Evolutionary conservation across 352 stramenopile genomes (phyloP).

Genomic region (Pythium dissimile): DNA sequence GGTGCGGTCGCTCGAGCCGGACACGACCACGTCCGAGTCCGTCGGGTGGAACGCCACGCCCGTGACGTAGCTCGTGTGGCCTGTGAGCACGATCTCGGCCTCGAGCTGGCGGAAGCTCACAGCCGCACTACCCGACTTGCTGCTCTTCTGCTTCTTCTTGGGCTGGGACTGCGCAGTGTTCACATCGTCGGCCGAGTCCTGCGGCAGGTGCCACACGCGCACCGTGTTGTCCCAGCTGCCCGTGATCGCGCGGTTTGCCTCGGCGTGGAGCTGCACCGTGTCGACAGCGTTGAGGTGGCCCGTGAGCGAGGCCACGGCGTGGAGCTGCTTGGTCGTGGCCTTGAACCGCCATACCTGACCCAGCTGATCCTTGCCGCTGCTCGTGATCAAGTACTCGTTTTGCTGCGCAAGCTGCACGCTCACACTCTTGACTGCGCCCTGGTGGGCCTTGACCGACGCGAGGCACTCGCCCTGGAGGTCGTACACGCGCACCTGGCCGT

Average conservation of each 20-base stretch:
- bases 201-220: constrained; percentile 52
- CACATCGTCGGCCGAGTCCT: constrained; percentile 11
- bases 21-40: constrained; percentile 52
- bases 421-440: constrained; percentile 73
- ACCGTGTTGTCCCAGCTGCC: constrained; percentile 87
- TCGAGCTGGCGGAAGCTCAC: constrained; percentile 71
- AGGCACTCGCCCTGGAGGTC: constrained; percentile 44
- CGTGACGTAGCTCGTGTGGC: constrained; percentile 77
- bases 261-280: constrained; percentile 35
- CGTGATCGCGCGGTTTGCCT: constrained; percentile 45
- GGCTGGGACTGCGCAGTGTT: constrained; percentile 31
- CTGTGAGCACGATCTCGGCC: constrained; percentile 67
- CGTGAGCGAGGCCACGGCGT: constrained; percentile 48
- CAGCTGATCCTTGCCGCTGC: constrained; percentile 74
- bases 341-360: constrained; percentile 66
- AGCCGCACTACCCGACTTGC: constrained; percentile 23
- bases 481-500: constrained; percentile 81
- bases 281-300: constrained; percentile 85
- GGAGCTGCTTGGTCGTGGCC: constrained; percentile 31
- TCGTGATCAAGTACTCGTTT: constrained; percentile 62
- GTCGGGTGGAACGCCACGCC: constrained; percentile 66
- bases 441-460: constrained; percentile 69
- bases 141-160: constrained; percentile 70
- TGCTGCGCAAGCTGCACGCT: constrained; percentile 30
- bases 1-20: constrained; percentile 61